Base-by-base conservation (phyloP, 2,329 filamentous ascomycete genomes). In the Aureobasidium sp. region DNA sequence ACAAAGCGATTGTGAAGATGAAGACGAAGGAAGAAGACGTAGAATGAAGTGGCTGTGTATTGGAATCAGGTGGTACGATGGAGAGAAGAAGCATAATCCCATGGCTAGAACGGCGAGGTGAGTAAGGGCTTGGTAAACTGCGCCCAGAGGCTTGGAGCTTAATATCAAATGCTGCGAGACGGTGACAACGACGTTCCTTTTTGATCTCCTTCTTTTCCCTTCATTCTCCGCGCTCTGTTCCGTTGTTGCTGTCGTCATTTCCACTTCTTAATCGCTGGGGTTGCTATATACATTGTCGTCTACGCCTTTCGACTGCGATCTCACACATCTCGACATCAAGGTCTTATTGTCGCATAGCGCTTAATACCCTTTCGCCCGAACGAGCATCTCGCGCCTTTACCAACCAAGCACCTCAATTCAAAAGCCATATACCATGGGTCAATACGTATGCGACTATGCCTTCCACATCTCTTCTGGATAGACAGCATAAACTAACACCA, bases 61-160 rank as follows among this genome's bases (percentile, higher is more conserved):
- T 25, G n/a, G 7, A 13, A 34, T 4, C 11, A 42, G 27, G 25
- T 34, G 53, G 39, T 25, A 36, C 39, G 53, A 57, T 10, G 39
- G 29, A 15, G 21, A 32, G 16, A 9, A 11, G 11, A 30, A 34
- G 29, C 11, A n/a, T 36, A 16, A 30, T 34, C 15, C 10, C 9
- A 45, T 30, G 41, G 45, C 45, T 11, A 48, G 45, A 48, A 48
- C 44, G 39, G 37, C 52, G 52, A 44, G 11, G 16, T n/a, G 16
- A 27, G 52, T 29, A 29, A 30, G 39, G 52, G 52, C 52, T 55
- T 55, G 52, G 52, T 55, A 57, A 29, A 45, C 53, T 57, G 53
- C 53, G 53, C 53, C 53, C 29, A 45, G 53, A 57, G 53, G 39
- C 53, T 57, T 57, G 53, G 53, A 57, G 36, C 6, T 45, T 45